A percentile compares a stretch with the other conserved stretches of the same genome.
phyloP scores from a whole-genome alignment of 225 moss, liverwort and hornwort species.

The Antitrichia curtipendula region DNA sequence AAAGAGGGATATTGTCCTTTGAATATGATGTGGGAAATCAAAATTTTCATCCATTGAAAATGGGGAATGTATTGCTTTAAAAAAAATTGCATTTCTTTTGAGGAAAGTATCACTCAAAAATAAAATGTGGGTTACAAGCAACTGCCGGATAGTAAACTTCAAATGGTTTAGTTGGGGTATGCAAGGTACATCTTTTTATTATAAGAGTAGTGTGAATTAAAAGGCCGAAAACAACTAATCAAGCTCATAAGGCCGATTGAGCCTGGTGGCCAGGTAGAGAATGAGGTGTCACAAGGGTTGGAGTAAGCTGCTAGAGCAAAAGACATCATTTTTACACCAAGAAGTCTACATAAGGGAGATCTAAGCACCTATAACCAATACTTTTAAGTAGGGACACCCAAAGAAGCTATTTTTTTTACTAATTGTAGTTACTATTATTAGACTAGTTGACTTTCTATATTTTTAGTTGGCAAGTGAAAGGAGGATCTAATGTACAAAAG shows the following conservation, averaged over 20 bases:
- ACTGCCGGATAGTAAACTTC: not conserved
- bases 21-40: not conserved
- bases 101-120: not conserved
- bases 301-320: no score
- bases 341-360: not conserved
- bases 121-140: not conserved
- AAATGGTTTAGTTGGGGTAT: not conserved
- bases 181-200: no score
- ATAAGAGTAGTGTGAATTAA: no score
- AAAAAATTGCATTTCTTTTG: no score
- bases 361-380: no score
- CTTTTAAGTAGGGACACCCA: not conserved
- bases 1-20: not conserved
- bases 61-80: fast-evolving
- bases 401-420: fast-evolving
- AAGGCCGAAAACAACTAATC: no score
- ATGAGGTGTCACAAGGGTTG: no score
- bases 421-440: not conserved
- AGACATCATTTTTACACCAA: no score
- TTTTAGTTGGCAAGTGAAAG: not conserved
- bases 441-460: fast-evolving
- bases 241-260: no score
- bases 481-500: fast-evolving
- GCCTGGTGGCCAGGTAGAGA: no score
- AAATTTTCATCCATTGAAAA: no score